These are phyloP conservation scores for Penicillium sp. DNA, from an alignment of 2,329 filamentous ascomycete species.

Conservation along the genomic window DNA sequence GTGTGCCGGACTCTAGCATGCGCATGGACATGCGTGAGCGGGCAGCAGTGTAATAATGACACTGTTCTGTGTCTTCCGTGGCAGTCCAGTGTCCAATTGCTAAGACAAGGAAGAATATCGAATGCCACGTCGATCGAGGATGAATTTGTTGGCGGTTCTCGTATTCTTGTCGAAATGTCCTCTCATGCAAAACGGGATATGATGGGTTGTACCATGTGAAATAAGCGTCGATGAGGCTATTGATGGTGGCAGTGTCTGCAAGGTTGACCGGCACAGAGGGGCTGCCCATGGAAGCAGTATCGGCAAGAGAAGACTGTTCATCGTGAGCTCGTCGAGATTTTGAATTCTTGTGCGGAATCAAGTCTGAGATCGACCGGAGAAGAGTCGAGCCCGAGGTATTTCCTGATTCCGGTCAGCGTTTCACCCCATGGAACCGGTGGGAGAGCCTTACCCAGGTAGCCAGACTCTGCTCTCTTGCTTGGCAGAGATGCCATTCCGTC, in stretches of 20 bases:
- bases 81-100: slow-evolving; percentile 28
- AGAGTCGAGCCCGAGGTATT: slow-evolving; percentile 17
- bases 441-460: slow-evolving; percentile 15
- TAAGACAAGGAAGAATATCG: slow-evolving; percentile 27
- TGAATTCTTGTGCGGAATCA: slow-evolving; percentile 7
- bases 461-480: slow-evolving; percentile 3
- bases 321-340: background rate
- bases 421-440: too few relatives aligned
- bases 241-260: background rate
- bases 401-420: slow-evolving; percentile 7
- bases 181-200: slow-evolving; percentile 31
- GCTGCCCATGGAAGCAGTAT: background rate
- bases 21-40: slow-evolving; percentile 27
- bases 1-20: slow-evolving; percentile 33
- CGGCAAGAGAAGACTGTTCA: background rate
- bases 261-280: slow-evolving; percentile 5
- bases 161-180: slow-evolving; percentile 26
- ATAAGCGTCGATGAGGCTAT: slow-evolving; percentile 27
- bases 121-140: slow-evolving; percentile 22
- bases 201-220: slow-evolving; percentile 28
- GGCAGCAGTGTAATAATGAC: slow-evolving; percentile 20
- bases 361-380: slow-evolving; percentile 13
- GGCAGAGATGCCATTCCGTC: slow-evolving; percentile 22
- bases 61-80: slow-evolving; percentile 9
- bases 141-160: slow-evolving; percentile 12